These are phyloP conservation scores for Termitomyces sp. DNA, from an alignment of 768 basidiomycete genomes.

Conservation along the genomic window DNA sequence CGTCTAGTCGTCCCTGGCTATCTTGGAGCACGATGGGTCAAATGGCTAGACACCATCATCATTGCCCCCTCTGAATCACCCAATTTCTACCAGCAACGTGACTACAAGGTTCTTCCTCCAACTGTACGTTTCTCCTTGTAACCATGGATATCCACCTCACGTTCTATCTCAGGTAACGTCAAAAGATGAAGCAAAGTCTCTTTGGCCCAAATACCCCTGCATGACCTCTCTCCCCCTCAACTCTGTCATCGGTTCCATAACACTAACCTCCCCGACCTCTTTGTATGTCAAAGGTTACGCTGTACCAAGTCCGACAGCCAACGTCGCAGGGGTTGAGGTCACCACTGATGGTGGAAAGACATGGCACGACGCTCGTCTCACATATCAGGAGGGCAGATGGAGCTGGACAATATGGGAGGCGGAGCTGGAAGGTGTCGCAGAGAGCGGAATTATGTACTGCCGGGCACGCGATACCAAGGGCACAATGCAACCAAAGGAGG, in stretches of 20 bases:
- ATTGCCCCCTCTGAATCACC: conserved; percentile 50
- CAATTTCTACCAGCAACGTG: conserved; percentile 68
- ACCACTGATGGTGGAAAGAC: conserved; percentile 44
- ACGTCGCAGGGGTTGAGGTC: conserved; percentile 44
- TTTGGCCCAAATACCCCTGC: conserved; percentile 52
- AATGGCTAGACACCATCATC: conserved; percentile 64
- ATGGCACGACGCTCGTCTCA: conserved; percentile 47
- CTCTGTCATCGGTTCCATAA: conserved; percentile 48
- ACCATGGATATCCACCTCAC: conserved; percentile 3
- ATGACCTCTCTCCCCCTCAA: conserved; percentile 59
- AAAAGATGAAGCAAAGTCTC: conserved; percentile 33
- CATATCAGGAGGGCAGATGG: conserved; percentile 60
- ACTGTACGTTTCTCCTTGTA: conserved; percentile 23
- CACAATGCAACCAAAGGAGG: conserved; percentile 40
- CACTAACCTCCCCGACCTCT: conserved; percentile 22
- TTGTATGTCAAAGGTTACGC: conserved; percentile 54
- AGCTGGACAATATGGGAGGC: conserved; percentile 73
- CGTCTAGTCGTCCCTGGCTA: conserved; percentile 66
- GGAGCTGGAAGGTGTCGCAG: conserved; percentile 28
- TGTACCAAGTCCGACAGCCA: conserved; percentile 37
- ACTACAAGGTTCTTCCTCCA: conserved; percentile 62
- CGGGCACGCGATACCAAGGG: conserved; percentile 49
- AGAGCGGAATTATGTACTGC: conserved; percentile 34
- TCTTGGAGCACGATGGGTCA: conserved; percentile 68
- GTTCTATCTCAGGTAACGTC: conserved; percentile 31